Evolutionary conservation across 257 asterid genomes (phyloP), one percentile per base, ranked within the genome.

Genomic region (Rehmannia glutinosa): DNA sequence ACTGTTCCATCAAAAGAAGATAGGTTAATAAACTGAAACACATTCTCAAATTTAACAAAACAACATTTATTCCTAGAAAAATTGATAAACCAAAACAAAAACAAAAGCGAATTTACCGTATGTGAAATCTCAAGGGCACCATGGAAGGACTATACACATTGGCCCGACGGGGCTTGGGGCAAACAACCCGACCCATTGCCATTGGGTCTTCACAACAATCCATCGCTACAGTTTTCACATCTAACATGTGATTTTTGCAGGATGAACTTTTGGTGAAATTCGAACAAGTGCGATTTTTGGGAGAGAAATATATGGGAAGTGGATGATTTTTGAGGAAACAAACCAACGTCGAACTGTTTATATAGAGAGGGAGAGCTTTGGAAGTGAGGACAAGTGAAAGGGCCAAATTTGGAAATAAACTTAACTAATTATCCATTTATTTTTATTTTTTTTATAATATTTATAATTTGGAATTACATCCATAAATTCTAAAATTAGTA

Each of bases 151-250:
- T 36, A 68, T 9, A 19, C 52, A 49, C 20, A 56, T 64, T 61
- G 51, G 54, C 66, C 46, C 83, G 78, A 32, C 86, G 82, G 9
- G 86, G 86, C 71, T 75, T 78, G 42, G 86, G 86, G 74, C 86
- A 78, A 66, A 78, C 62, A 35, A 81, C 78, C 65, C 73, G 77
- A 62, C 59, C 68, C 81, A 66, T 30, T 53, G 73, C 20, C 64
- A 52, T n/a, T 6, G 75, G 63, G 41, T 63, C 71, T 64, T 70
- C 77, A 27, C 77, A 68, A 17, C 69, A 73, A 66, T 78, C 65
- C 75, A 77, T 77, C 46, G 36, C 47, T 17, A n/a, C 42, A 41
- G 30, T 15, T 54, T 21, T 43, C 53, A 64, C 73, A 27, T 25
- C 43, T 6, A 42, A 23, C 42, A 17, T 51, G 43, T 51, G 53